phyloP scores from a whole-genome alignment of 169 alveolate species.

The Plasmodium knowlesi region DNA sequence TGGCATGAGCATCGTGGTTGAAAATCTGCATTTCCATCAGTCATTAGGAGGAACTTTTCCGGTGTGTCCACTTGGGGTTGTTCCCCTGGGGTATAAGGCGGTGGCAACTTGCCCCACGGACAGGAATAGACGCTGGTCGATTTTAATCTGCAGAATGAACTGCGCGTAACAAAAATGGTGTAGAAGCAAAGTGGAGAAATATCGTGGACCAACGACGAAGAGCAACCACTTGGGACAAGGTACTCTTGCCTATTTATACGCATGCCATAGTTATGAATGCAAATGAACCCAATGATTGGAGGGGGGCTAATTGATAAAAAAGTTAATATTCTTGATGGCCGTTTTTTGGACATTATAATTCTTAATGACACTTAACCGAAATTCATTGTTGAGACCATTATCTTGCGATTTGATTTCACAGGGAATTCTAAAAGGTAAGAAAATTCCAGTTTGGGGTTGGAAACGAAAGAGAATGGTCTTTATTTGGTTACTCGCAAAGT shows the following conservation, averaged over 20 bases:
- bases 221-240: background rate
- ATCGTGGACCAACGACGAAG: background rate
- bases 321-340: slow-evolving; percentile 49
- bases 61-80: background rate
- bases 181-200: background rate
- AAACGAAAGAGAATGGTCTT: slow-evolving; percentile 52
- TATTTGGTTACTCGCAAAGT: slow-evolving; percentile 9
- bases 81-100: background rate
- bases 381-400: slow-evolving; percentile 12
- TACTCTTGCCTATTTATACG: background rate
- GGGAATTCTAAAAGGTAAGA: slow-evolving; percentile 54
- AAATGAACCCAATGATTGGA: background rate
- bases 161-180: background rate
- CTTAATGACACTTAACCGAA: slow-evolving; percentile 39
- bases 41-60: background rate
- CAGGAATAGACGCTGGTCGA: background rate
- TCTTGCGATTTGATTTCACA: slow-evolving; percentile 4
- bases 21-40: background rate
- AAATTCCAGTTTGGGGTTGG: slow-evolving; percentile 53
- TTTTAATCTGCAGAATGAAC: background rate
- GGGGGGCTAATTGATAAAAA: slow-evolving; percentile 41
- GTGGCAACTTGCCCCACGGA: background rate
- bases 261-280: background rate
- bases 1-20: background rate
- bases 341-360: slow-evolving; percentile 45